A percentile compares a stretch with the other conserved stretches of the same genome.
Evolutionary conservation across 2,329 filamentous ascomycete species (phyloP).

Genomic region (Canariomyces notabilis): DNA sequence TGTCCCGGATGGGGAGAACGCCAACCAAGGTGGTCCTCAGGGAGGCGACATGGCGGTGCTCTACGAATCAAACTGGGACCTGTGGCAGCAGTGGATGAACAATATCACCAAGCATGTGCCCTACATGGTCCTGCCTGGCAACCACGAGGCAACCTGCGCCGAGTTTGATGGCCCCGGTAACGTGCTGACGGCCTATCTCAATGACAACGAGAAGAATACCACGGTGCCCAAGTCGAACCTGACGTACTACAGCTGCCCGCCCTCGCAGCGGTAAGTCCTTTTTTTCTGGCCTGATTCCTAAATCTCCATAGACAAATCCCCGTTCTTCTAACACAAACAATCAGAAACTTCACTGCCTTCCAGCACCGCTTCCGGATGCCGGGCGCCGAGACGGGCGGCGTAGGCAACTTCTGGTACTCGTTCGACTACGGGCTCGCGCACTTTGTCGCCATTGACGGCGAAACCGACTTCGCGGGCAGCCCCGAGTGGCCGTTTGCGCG

Average conservation of each 20-base stretch:
- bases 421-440: slow-evolving; percentile 57
- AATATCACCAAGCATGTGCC: slow-evolving; percentile 49
- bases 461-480: slow-evolving; percentile 50
- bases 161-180: slow-evolving; percentile 34
- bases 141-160: slow-evolving; percentile 53
- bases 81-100: no score
- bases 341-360: slow-evolving; percentile 58
- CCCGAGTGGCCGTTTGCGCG: no score
- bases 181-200: slow-evolving; percentile 51
- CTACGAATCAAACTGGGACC: slow-evolving; percentile 52
- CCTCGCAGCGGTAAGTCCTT: no score
- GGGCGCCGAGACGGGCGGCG: slow-evolving; percentile 45
- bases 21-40: no score
- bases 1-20: slow-evolving; percentile 43
- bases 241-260: no score
- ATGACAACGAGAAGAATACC: no score
- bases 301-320: no score
- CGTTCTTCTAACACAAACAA: no score
- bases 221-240: no score
- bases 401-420: slow-evolving; percentile 54
- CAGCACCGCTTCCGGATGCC: slow-evolving; percentile 49
- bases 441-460: slow-evolving; percentile 50
- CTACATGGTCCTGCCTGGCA: slow-evolving; percentile 54
- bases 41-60: no score
- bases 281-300: no score